A percentile compares a stretch with the other conserved stretches of the same genome.
Evolutionary conservation across 2,329 filamentous ascomycete species (phyloP).

Genomic region (Juglanconis oblonga): DNA sequence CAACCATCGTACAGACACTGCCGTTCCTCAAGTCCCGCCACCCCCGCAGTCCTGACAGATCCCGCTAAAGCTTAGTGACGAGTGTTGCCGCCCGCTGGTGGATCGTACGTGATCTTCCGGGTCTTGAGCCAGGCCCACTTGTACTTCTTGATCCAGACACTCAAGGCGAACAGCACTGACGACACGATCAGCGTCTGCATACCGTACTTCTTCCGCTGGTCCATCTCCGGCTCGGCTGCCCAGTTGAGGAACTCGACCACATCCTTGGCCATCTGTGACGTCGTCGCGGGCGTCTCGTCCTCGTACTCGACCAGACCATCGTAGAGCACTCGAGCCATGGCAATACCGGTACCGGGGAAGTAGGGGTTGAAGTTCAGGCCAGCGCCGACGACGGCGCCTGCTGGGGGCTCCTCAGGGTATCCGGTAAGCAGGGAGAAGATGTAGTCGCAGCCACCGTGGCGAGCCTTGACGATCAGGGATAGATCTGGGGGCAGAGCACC

Average conservation of each 20-base stretch:
- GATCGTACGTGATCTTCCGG: constrained; percentile 86
- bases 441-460: constrained; percentile 97
- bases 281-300: constrained; percentile 88
- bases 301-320: constrained; percentile 98
- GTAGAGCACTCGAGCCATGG: constrained; percentile 97
- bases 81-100: constrained; percentile 55
- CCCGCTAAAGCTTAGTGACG: constrained; percentile 39
- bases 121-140: constrained; percentile 98
- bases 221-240: constrained; percentile 98
- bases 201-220: constrained; percentile 99
- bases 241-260: constrained; percentile 99
- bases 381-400: constrained; percentile 77
- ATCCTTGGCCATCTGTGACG: constrained; percentile 99
- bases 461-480: constrained; percentile 94
- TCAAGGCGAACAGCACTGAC: constrained; percentile 76
- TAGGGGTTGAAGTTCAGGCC: constrained; percentile 99
- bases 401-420: constrained; percentile 93
- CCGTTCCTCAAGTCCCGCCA: background rate
- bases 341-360: constrained; percentile 98
- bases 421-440: constrained; percentile 96
- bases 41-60: background rate
- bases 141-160: constrained; percentile 98
- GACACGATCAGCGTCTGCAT: constrained; percentile 89
- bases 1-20: background rate
- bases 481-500: constrained; percentile 97